Evolutionary conservation across 495 filamentous ascomycete species (phyloP), one percentile per base, ranked within the genome.

Genomic region (Penicillium paxilli): DNA sequence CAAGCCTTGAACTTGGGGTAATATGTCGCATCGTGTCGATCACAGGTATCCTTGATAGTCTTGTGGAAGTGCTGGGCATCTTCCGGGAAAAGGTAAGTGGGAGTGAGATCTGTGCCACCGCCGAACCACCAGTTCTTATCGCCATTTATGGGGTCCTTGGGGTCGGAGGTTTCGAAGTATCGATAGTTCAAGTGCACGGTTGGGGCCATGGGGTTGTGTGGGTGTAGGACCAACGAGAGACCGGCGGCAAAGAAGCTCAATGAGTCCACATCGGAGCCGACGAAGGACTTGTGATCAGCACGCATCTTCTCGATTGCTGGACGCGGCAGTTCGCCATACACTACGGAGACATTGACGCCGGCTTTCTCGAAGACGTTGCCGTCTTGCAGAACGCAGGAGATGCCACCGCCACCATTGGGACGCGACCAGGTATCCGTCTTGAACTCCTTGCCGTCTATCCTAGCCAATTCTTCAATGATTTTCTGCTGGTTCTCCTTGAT

Each of bases 131-230:
- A 99, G 49, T 81, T 81, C 65, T 78, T 79, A 44, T 90, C 86
- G 14, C 89, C 84, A 53, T 88, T 88, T 63, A 86, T 85, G 8
- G 76, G 76, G 30, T 77, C 69, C 55, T 75, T 77, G 8, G 76
- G 76, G 55, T 82, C 79, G 12, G 79, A 78, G 6, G 94, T 99
- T 77, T 99, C 94, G 66, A 99, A 99, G 76, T 99, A 99, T 3
- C 94, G 83, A 78, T 99, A 99, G 78, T 99, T 99, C 54, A 99
- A 80, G 70, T 99, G 94, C 19, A 99, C 92, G 0, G 94, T 99
- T 0, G 94, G 94, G 17, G 92, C 93, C 87, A 95, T 96, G 22
- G 94, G 94, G 72, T 99, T 99, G 28, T 82, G 74, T 6, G 94
- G 94, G 69, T 98, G 94, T 20, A 97, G 75, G 46, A 99, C 92